Percentiles rank a stretch among this genome's conserved stretches.
Evolutionary conservation across 306 rosid species (phyloP).

Genomic region (Luffa acutangula): DNA sequence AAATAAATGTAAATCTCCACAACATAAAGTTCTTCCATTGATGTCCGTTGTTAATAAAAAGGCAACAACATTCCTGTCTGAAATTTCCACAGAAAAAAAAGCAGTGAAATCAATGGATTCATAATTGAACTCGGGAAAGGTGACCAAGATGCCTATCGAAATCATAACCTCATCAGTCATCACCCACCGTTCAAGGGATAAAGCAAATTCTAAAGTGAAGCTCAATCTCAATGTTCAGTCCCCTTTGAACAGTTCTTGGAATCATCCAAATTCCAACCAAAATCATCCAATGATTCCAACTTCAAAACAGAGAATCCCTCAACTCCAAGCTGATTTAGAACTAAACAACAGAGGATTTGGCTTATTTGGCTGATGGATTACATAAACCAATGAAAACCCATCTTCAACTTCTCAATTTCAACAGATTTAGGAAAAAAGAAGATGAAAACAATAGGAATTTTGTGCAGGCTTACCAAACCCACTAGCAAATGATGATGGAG

Average conservation of each 20-base stretch:
- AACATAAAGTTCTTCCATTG: neutral
- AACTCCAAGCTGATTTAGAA: neutral
- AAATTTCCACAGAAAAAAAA: neutral
- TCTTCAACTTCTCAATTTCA: neutral
- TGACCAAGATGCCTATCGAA: neutral
- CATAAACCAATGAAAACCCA: neutral
- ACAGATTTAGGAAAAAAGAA: neutral
- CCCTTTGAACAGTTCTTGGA: neutral
- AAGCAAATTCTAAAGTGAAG: neutral
- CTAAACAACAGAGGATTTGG: neutral
- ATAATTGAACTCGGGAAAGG: conserved; percentile 10
- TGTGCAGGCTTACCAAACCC: conserved; percentile 1
- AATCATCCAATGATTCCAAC: neutral
- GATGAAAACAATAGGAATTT: neutral
- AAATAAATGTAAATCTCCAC: neutral
- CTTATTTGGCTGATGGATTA: neutral
- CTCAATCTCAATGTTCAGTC: neutral
- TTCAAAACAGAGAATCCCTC: neutral
- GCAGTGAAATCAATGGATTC: conserved; percentile 5
- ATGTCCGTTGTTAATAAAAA: neutral
- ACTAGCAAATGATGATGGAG: neutral
- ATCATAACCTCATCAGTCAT: neutral
- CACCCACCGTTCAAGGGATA: neutral
- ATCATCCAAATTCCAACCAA: neutral
- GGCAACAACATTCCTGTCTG: neutral